phyloP scores from a whole-genome alignment of 345 rosid species.

The Eucalyptus virginea region DNA sequence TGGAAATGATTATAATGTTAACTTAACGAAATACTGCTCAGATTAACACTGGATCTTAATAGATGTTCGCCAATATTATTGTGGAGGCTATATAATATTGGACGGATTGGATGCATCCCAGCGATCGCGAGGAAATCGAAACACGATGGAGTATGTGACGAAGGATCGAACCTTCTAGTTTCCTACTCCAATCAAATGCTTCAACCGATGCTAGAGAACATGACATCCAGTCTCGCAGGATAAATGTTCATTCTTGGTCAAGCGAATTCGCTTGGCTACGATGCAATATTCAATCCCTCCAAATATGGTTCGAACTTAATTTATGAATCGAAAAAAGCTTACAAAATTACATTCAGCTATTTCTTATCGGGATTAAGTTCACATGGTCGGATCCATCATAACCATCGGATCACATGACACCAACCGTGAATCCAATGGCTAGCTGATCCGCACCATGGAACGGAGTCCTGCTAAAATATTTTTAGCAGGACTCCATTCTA shows the following conservation, averaged over 20 bases:
- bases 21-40: not conserved
- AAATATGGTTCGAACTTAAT: conserved; percentile 1
- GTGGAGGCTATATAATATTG: conserved; percentile 17
- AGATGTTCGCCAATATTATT: not conserved
- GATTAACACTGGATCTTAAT: not conserved
- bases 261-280: conserved; percentile 8
- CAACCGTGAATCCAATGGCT: not conserved
- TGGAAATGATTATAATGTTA: not conserved
- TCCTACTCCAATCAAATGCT: conserved; percentile 10
- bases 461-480: not conserved
- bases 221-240: conserved; percentile 9
- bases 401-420: not conserved
- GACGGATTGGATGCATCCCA: conserved; percentile 35
- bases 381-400: not conserved
- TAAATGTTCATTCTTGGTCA: conserved; percentile 9
- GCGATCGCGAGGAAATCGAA: not conserved
- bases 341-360: no score
- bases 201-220: not conserved
- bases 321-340: not conserved
- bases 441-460: not conserved
- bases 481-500: not conserved
- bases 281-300: conserved; percentile 15
- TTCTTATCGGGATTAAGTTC: not conserved
- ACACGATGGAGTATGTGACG: conserved; percentile 8
- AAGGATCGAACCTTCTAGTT: conserved; percentile 9